Conservation (phyloP, 163 green algal species). For the Chlorella variabilis region DNA sequence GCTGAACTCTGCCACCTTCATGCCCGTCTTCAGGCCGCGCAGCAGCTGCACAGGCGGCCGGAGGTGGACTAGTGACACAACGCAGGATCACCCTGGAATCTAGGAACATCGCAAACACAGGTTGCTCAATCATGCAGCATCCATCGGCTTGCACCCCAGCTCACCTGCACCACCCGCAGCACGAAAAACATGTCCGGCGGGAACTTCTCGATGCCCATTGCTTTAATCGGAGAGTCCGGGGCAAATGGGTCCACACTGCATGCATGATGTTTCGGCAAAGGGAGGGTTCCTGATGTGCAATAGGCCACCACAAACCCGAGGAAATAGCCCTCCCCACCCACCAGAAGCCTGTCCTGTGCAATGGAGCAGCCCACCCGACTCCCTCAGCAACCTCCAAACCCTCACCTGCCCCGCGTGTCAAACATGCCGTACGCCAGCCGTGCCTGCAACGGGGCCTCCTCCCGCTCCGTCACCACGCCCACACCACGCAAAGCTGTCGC, state of each 20-base stretch:
- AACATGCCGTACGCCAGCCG: conserved; percentile 92
- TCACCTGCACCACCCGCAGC: conserved; percentile 86
- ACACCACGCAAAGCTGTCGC: conserved; percentile 57
- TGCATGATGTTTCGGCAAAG: too few species aligned
- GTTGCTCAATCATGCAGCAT: not conserved
- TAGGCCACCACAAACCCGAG: too few species aligned
- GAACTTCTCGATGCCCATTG: conserved; percentile 82
- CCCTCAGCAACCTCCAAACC: too few species aligned
- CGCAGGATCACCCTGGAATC: too few species aligned
- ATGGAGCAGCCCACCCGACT: too few species aligned
- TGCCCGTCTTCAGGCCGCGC: conserved; percentile 81
- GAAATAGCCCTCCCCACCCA: too few species aligned
- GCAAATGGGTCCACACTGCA: conserved; percentile 88
- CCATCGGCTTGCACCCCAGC: not conserved
- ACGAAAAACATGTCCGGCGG: conserved; percentile 97
- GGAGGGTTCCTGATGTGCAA: too few species aligned
- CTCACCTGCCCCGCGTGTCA: conserved; percentile 80
- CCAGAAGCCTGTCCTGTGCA: too few species aligned
- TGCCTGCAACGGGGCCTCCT: conserved; percentile 52
- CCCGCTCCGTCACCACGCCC: conserved; percentile 64
- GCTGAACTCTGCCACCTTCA: conserved; percentile 85
- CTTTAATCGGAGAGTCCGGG: conserved; percentile 84
- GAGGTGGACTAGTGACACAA: not conserved
- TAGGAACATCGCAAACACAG: too few species aligned
- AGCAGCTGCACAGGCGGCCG: conserved; percentile 68